Percentiles rank a stretch among this genome's conserved stretches.
phyloP scores from a whole-genome alignment of 257 asterid species.

The Ocimum tenuiflorum region DNA sequence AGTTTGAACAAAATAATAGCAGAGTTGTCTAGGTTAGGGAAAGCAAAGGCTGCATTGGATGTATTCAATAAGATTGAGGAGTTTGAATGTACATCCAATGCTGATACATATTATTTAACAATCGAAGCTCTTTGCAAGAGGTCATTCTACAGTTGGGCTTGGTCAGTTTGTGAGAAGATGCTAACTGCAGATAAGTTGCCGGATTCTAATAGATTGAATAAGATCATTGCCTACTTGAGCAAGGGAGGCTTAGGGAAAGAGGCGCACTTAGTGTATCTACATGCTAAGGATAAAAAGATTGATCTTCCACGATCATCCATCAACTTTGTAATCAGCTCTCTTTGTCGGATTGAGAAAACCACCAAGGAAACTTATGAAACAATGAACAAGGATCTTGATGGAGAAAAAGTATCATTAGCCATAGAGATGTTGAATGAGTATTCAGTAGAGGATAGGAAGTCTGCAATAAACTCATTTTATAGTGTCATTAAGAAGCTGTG shows the following conservation, averaged over 20 bases:
- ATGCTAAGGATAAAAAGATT: slow-evolving; percentile 54
- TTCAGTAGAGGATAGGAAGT: slow-evolving; percentile 37
- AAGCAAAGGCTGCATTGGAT: slow-evolving; percentile 73
- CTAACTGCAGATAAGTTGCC: slow-evolving; percentile 48
- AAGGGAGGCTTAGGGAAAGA: slow-evolving; percentile 58
- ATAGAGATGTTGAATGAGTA: slow-evolving; percentile 50
- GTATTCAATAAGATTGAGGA: slow-evolving; percentile 73
- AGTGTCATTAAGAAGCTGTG: slow-evolving; percentile 55
- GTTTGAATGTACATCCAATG: slow-evolving; percentile 47
- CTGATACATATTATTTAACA: slow-evolving; percentile 60
- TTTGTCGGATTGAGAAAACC: slow-evolving; percentile 32
- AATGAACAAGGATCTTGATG: slow-evolving; percentile 31
- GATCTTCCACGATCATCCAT: slow-evolving; percentile 41
- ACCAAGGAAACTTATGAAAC: slow-evolving; percentile 24
- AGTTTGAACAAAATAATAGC: slow-evolving; percentile 52
- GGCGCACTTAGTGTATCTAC: slow-evolving; percentile 63
- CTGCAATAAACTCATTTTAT: slow-evolving; percentile 54
- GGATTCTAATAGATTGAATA: slow-evolving; percentile 45
- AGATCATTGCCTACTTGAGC: slow-evolving; percentile 57
- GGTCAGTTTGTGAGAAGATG: slow-evolving; percentile 68
- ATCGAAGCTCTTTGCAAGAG: slow-evolving; percentile 72
- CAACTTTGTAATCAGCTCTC: slow-evolving; percentile 45
- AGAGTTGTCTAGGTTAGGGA: slow-evolving; percentile 53
- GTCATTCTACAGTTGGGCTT: slow-evolving; percentile 53
- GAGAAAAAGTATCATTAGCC: slow-evolving; percentile 51